Conservation (phyloP, 192 early-diverging fungal species). For the Podila epigama region DNA sequence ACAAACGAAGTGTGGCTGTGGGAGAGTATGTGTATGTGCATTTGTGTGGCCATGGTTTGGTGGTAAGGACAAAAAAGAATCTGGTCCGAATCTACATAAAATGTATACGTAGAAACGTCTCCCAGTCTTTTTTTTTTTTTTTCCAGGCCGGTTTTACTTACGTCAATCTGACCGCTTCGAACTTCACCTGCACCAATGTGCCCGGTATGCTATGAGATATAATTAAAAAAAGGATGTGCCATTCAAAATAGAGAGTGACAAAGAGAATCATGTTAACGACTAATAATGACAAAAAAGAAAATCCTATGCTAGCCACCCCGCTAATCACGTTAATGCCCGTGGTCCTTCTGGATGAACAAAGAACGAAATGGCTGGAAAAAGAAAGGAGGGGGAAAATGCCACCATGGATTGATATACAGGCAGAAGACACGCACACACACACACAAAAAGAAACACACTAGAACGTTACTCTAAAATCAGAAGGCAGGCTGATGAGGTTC, state of each 20-base stretch:
- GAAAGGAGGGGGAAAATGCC: neutral
- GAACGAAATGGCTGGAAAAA: neutral
- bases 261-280: neutral
- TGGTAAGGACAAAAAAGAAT: neutral
- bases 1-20: too few relatives aligned
- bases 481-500: constrained; percentile 40
- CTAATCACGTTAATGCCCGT: too few relatives aligned
- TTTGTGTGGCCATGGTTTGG: neutral
- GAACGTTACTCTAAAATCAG: constrained; percentile 49
- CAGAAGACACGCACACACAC: neutral
- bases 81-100: neutral
- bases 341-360: neutral
- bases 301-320: too few relatives aligned
- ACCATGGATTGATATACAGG: neutral
- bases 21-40: too few relatives aligned
- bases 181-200: constrained; percentile 53
- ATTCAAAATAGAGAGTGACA: constrained; percentile 8
- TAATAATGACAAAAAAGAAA: neutral
- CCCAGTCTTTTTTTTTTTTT: too few relatives aligned
- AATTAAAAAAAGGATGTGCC: neutral
- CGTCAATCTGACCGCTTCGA: constrained; percentile 48
- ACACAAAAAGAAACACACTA: neutral
- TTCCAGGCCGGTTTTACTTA: too few relatives aligned
- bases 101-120: neutral
- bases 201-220: constrained; percentile 45